Conservation (phyloP, 208 protist species). For the Acanthamoeba castellanii region DNA sequence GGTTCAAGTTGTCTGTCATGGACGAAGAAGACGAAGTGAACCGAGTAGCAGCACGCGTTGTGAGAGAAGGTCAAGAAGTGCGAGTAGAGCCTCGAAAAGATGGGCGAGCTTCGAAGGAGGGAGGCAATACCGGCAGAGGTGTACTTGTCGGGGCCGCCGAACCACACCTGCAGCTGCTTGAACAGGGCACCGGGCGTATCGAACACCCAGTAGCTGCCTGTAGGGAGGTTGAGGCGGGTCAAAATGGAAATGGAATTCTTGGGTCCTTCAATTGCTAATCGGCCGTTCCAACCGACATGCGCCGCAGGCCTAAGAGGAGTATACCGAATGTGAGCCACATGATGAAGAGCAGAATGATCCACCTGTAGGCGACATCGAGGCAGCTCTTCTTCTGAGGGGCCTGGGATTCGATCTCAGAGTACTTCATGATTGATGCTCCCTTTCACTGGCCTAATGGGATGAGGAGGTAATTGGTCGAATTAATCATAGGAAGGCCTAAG, state of each 20-base stretch:
- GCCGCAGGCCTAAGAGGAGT: background rate
- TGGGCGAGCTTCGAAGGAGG: background rate
- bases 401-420: background rate
- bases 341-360: constrained; percentile 42
- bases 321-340: constrained; percentile 60
- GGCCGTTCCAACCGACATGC: background rate
- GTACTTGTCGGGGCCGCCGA: constrained; percentile 69
- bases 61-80: background rate
- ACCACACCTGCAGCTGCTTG: constrained; percentile 77
- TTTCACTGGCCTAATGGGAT: too few species aligned
- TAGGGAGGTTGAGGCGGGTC: background rate
- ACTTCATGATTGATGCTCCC: background rate
- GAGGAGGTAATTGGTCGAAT: background rate
- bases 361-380: constrained; percentile 22
- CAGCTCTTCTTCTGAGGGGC: constrained; percentile 17
- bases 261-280: background rate
- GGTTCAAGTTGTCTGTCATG: constrained; percentile 78
- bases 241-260: background rate
- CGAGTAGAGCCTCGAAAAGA: background rate
- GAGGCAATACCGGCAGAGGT: background rate
- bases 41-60: background rate
- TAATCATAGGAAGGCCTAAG: too few species aligned
- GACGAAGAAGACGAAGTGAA: background rate
- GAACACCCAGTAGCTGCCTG: constrained; percentile 78
- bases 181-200: constrained; percentile 79